phyloP scores from a whole-genome alignment of 495 filamentous ascomycete species.

The Penicillium psychrofluorescens region DNA sequence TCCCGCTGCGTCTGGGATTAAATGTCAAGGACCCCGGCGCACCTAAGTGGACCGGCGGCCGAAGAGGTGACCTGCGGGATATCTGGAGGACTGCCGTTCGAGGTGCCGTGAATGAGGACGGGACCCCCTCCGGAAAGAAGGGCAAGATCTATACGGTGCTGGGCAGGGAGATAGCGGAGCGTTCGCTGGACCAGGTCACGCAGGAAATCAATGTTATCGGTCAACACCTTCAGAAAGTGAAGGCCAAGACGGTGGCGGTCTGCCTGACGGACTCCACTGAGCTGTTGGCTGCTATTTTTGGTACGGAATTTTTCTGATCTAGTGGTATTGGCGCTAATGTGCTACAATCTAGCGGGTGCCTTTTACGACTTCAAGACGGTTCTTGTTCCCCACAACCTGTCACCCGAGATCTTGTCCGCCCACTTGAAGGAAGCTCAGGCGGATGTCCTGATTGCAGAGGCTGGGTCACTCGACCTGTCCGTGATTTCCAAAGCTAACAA shows the following conservation, averaged over 20 bases:
- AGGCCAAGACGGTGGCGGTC: slow-evolving; percentile 74
- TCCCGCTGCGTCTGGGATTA: slow-evolving; percentile 73
- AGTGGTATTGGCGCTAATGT: slow-evolving; percentile 8
- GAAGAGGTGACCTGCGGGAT: slow-evolving; percentile 86
- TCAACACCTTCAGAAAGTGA: slow-evolving; percentile 56
- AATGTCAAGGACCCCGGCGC: slow-evolving; percentile 78
- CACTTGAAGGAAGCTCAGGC: slow-evolving; percentile 63
- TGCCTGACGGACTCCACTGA: slow-evolving; percentile 93
- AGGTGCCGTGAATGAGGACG: slow-evolving; percentile 54
- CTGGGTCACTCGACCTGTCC: slow-evolving; percentile 81
- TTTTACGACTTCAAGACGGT: slow-evolving; percentile 80
- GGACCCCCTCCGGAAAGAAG: slow-evolving; percentile 49
- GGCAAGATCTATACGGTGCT: slow-evolving; percentile 77
- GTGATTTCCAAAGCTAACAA: slow-evolving; percentile 58
- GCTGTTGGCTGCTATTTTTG: slow-evolving; percentile 65
- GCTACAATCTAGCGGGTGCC: slow-evolving; percentile 48
- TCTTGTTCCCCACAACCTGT: slow-evolving; percentile 74
- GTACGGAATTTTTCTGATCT: slow-evolving; percentile 25
- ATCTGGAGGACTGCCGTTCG: slow-evolving; percentile 75
- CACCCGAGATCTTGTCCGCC: slow-evolving; percentile 54
- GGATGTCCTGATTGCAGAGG: slow-evolving; percentile 75
- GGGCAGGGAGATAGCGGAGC: slow-evolving; percentile 64
- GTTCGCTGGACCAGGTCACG: slow-evolving; percentile 63
- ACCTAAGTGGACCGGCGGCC: slow-evolving; percentile 72
- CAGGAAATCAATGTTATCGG: slow-evolving; percentile 86